A percentile compares a stretch with the other conserved stretches of the same genome.
Conservation (phyloP, 495 filamentous ascomycete genomes). For the Podospora bellae-mahoneyi region DNA sequence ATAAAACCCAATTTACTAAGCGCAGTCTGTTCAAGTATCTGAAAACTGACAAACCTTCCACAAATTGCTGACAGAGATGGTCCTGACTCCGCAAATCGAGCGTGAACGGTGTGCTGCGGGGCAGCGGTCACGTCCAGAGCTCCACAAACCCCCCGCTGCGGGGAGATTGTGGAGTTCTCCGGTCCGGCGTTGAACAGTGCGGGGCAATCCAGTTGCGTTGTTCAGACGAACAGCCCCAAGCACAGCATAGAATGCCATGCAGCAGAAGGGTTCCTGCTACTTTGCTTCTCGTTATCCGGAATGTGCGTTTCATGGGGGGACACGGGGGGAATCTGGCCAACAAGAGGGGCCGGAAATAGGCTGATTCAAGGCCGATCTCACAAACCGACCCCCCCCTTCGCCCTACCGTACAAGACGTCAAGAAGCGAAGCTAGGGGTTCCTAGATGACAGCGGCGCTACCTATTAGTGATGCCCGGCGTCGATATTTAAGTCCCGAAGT, state of each 20-base stretch:
- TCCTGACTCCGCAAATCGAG: background rate
- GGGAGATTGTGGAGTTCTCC: background rate
- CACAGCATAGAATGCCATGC: background rate
- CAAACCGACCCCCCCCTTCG: background rate
- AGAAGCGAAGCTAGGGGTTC: background rate
- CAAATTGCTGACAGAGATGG: background rate
- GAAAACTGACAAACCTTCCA: background rate
- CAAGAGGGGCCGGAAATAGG: conserved; percentile 5
- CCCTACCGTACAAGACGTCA: background rate
- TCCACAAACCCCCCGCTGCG: background rate
- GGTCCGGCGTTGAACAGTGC: background rate
- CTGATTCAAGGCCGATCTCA: background rate
- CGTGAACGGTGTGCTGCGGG: background rate
- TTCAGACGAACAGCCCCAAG: background rate
- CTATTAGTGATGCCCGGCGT: conserved; percentile 6
- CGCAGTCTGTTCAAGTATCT: no score
- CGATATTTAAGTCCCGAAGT: conserved; percentile 5
- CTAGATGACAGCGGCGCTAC: background rate
- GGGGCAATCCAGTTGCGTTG: background rate
- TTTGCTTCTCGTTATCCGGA: background rate
- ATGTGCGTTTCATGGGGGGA: background rate
- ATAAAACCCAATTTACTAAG: no score
- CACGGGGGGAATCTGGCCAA: background rate
- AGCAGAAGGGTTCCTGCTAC: background rate
- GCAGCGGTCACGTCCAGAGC: background rate